Base-by-base conservation (phyloP, 2,329 filamentous ascomycete species). In the Chaetomiaceae sp. region DNA sequence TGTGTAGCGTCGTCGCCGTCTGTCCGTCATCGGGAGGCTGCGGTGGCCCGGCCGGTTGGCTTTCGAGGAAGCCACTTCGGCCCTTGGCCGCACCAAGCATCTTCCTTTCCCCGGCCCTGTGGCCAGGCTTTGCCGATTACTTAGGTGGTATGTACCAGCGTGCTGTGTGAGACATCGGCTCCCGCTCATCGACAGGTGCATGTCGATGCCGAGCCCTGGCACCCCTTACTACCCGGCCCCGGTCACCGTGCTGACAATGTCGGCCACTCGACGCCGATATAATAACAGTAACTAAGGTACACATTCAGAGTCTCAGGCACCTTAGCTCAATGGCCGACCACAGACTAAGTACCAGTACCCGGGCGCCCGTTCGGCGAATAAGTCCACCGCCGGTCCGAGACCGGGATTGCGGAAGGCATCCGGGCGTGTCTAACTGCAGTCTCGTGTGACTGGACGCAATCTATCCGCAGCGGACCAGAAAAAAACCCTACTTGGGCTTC, bases 31-130 rank as follows among this genome's bases (percentile, higher is more conserved):
- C 18, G 38, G 24, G 11, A 20, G 29, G 35, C 27, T 39, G 19
- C 11, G 35, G 19, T 9, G 2, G 18, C 9, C 10, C 18, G 24
- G 17, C 12, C 19, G 10, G 11, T 24, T 24, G 41, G 34, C 12
- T 37, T 37, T 14, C 6, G 6, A n/a, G 14, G 34, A 9, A 18
- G 29, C 26, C 41, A 32, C n/a, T 10, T 35, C 42, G 29, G 42
- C 17, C 17, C 29, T 39, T 45, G 36, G 42, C 36, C 42, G 39
- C 42, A 35, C 12, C 22, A 39, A 17, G 29, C 26, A n/a, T n/a
- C n/a, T n/a, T n/a, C n/a, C n/a, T n/a, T n/a, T n/a, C n/a, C n/a
- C n/a, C n/a, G n/a, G n/a, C n/a, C n/a, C n/a, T n/a, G n/a, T n/a
- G n/a, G 22, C 22, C 22, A 24, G 22, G 22, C 22, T 24, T n/a